Evolutionary conservation across 2,329 filamentous ascomycete species (phyloP), one percentile per base, ranked within the genome.

Genomic region (Saccharata proteae): DNA sequence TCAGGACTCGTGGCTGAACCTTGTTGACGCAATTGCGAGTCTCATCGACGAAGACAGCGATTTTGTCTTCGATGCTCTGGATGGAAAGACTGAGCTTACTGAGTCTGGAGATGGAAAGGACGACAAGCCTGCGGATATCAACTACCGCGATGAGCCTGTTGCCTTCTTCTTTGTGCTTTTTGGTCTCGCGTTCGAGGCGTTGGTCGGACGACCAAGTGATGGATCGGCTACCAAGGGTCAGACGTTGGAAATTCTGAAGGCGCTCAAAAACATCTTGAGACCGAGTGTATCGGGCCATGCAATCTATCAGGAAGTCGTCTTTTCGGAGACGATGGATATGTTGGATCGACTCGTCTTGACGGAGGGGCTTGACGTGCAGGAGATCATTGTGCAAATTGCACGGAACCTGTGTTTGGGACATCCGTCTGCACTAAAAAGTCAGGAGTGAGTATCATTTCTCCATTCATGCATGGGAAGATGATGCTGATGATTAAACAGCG

Each of bases 161-260:
- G 90, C 90, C 1, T 98, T 98, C 66, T 98, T 98, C 64, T 98
- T 98, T 47, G 88, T 98, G 10, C 69, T 98, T 0, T 98, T 96
- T 45, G 90, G 90, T 8, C 77, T 98, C 35, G 85, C 88, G 0
- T 96, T 98, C 44, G 92, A 98, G 57, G 88, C 92, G 12, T 70
- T 98, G 14, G 88, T 88, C 6, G n/a, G n/a, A 84, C 83, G 5
- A 76, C 85, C 17, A 17, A 26, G 24, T 4, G 33, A 30, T 15
- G 21, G 28, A 10, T 23, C 27, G 15, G 26, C 33, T 3, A 75
- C 74, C 0, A 77, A 78, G 40, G 77, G 80, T 41, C 84, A 93
- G 50, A 84, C 80, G 5, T 61, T 94, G 16, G 85, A 85, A 38
- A 94, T 98, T 32, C 65, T 98, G 13, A 77, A 80, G 49, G 90